Evolutionary conservation across 257 asterid species (phyloP).

Genomic region (Primulina huaijiensis): DNA sequence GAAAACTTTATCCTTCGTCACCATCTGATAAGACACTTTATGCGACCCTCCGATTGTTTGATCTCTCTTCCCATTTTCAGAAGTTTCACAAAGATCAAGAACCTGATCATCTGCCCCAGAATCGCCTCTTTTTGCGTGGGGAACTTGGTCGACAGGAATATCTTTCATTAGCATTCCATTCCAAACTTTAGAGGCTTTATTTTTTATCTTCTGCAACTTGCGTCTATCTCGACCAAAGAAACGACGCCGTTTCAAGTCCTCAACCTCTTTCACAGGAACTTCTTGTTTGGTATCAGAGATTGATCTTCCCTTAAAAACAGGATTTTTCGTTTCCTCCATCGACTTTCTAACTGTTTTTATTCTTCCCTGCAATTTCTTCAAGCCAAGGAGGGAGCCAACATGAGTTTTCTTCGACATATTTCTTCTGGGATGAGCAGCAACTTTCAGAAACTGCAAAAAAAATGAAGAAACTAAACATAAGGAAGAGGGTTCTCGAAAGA

Average conservation of each 20-base stretch:
- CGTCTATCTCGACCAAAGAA: conserved; percentile 20
- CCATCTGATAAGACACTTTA: conserved; percentile 14
- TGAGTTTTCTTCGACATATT: conserved; percentile 26
- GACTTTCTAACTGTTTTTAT: conserved; percentile 54
- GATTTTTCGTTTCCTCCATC: conserved; percentile 45
- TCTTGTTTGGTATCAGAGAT: conserved; percentile 17
- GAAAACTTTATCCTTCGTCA: conserved; percentile 23
- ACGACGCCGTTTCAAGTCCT: conserved; percentile 31
- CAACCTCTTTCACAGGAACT: conserved; percentile 27
- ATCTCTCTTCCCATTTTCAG: conserved; percentile 29
- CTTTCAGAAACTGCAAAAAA: conserved; percentile 42
- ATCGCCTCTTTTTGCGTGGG: conserved; percentile 30
- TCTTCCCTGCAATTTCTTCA: conserved; percentile 57
- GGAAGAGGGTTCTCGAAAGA: background rate
- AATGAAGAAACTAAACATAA: background rate
- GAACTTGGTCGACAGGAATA: conserved; percentile 43
- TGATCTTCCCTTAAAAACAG: conserved; percentile 15
- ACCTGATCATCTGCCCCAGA: conserved; percentile 45
- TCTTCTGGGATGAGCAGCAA: conserved; percentile 26
- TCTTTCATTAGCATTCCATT: conserved; percentile 41
- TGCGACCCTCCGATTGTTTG: conserved; percentile 22
- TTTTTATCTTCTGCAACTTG: conserved; percentile 28
- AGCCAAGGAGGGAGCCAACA: conserved; percentile 29
- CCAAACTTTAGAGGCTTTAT: conserved; percentile 27
- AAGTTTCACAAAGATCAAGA: conserved; percentile 50